Conservation (phyloP, 441 rosid genomes). For the Rhodomyrtus psidioides region DNA sequence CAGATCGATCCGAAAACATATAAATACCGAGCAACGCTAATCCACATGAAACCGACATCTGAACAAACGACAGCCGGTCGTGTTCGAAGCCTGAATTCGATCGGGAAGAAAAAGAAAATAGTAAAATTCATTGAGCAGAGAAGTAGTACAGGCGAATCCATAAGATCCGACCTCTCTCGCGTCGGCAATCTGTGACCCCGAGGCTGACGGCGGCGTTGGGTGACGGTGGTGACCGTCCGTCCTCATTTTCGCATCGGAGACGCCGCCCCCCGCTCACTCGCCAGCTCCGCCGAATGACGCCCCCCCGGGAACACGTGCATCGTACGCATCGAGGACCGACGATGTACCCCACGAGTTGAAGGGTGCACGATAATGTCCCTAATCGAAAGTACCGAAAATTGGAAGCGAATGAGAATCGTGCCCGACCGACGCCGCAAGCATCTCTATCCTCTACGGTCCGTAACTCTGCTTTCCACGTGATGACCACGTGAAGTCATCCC, state of each 20-base stretch:
- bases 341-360: background rate
- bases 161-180: no score
- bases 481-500: background rate
- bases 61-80: background rate
- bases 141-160: no score
- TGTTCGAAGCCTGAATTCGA: rapidly evolving
- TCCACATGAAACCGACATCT: background rate
- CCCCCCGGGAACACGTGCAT: background rate
- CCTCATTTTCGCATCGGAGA: background rate
- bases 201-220: no score
- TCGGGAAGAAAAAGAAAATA: background rate
- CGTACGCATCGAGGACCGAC: background rate
- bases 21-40: background rate
- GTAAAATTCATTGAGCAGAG: no score
- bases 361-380: background rate
- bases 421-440: background rate
- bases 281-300: background rate
- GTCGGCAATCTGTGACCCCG: no score
- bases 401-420: background rate
- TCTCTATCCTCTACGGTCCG: background rate
- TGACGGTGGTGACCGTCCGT: no score
- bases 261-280: no score
- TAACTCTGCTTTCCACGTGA: background rate
- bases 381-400: background rate
- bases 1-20: background rate